These are phyloP conservation scores for Tagetes patula DNA, from an alignment of 129 eudicot species.

Conservation along the genomic window DNA sequence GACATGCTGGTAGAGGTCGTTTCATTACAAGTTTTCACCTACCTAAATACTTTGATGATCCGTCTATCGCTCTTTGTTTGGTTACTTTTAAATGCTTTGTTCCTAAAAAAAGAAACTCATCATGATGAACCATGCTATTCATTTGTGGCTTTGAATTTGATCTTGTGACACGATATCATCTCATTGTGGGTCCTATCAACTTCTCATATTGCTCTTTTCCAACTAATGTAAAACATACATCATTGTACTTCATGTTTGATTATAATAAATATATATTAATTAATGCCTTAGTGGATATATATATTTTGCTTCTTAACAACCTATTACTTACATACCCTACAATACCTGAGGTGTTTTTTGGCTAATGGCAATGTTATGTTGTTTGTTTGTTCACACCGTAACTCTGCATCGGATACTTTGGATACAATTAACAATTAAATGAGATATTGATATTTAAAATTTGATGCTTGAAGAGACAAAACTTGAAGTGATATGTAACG, in stretches of 20 bases:
- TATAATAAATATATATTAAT: background rate
- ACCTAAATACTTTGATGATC: no score
- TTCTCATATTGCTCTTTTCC: background rate
- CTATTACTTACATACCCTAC: background rate
- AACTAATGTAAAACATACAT: background rate
- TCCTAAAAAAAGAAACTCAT: background rate
- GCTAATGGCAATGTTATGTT: no score
- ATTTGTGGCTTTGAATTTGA: conserved; percentile 2
- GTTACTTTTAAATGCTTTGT: background rate
- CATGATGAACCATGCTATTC: conserved; percentile 13
- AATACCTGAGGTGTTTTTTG: no score
- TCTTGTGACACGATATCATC: conserved; percentile 8
- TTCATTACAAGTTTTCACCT: no score
- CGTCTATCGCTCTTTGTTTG: conserved; percentile 3
- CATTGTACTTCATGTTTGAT: background rate
- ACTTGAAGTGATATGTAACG: no score
- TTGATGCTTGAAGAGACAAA: no score
- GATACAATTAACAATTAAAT: no score
- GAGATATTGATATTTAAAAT: no score
- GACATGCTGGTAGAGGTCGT: no score
- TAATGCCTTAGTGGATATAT: background rate
- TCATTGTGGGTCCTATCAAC: background rate
- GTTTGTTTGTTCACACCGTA: no score
- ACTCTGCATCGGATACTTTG: no score
- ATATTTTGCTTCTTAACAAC: background rate